These are phyloP conservation scores for Eragrostis nindensis DNA, from an alignment of 176 grass and related monocot genomes.

Conservation along the genomic window DNA sequence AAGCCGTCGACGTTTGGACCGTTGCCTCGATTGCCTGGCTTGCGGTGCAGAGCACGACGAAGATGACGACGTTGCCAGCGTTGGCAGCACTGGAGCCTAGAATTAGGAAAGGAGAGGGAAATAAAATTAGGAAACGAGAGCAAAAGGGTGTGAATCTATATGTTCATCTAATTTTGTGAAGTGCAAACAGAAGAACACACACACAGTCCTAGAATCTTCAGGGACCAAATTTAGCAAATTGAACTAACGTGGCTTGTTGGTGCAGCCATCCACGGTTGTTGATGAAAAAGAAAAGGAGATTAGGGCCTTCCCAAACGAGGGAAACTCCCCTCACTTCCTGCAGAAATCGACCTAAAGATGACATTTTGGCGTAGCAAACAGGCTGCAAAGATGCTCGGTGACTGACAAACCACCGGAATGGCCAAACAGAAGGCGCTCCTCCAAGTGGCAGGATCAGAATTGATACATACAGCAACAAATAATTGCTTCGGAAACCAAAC, in stretches of 20 bases:
- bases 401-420: neutral
- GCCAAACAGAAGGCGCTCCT: neutral
- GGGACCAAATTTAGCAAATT: neutral
- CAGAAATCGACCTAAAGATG: neutral
- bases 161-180: neutral
- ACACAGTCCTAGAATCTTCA: neutral
- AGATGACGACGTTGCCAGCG: no score
- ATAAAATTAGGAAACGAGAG: neutral
- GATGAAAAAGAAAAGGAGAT: neutral
- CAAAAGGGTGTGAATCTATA: neutral
- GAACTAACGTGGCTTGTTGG: neutral
- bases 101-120: no score
- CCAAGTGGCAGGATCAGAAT: neutral
- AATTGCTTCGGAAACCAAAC: neutral
- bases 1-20: no score
- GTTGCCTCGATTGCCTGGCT: no score
- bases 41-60: no score
- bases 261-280: neutral
- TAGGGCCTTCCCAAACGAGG: no score
- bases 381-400: neutral
- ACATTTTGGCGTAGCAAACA: neutral
- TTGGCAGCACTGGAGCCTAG: no score
- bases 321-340: neutral
- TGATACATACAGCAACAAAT: neutral
- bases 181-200: neutral